Conservation (phyloP, 352 stramenopile species). For the Phytopythium mirpurense region DNA sequence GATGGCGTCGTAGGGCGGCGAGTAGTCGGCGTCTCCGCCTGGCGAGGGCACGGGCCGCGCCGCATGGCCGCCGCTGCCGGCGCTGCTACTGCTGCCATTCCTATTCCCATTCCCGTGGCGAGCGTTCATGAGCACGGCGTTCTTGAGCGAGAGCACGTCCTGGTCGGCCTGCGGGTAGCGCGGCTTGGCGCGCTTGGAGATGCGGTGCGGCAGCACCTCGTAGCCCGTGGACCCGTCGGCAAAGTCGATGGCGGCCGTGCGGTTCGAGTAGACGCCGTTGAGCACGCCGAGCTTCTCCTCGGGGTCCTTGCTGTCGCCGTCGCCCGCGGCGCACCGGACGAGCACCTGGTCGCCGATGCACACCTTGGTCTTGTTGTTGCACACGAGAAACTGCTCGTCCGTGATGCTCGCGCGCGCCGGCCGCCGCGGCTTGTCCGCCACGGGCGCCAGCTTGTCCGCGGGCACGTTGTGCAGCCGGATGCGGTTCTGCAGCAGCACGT, state of each 20-base stretch:
- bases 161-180: slow-evolving; percentile 32
- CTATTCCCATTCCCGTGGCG: slow-evolving; percentile 8
- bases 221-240: slow-evolving; percentile 72
- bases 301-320: slow-evolving; percentile 32
- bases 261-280: slow-evolving; percentile 76
- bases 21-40: background rate
- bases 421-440: slow-evolving; percentile 49
- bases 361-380: slow-evolving; percentile 51
- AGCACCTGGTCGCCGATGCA: slow-evolving; percentile 78
- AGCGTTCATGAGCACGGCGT: slow-evolving; percentile 68
- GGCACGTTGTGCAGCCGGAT: slow-evolving; percentile 69
- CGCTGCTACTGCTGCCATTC: background rate
- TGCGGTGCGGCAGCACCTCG: slow-evolving; percentile 45
- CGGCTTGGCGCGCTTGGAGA: slow-evolving; percentile 46
- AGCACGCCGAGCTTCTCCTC: slow-evolving; percentile 68
- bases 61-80: background rate
- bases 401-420: slow-evolving; percentile 47
- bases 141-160: slow-evolving; percentile 67
- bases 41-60: background rate
- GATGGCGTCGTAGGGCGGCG: slow-evolving; percentile 19
- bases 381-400: slow-evolving; percentile 68
- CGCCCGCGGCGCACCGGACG: slow-evolving; percentile 55
- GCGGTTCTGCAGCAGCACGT: slow-evolving; percentile 63
- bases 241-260: slow-evolving; percentile 69
- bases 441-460: slow-evolving; percentile 45